These are phyloP conservation scores for Wickerhamomyces subpelliculosus DNA, from an alignment of 805 yeast genomes.

Conservation along the genomic window DNA sequence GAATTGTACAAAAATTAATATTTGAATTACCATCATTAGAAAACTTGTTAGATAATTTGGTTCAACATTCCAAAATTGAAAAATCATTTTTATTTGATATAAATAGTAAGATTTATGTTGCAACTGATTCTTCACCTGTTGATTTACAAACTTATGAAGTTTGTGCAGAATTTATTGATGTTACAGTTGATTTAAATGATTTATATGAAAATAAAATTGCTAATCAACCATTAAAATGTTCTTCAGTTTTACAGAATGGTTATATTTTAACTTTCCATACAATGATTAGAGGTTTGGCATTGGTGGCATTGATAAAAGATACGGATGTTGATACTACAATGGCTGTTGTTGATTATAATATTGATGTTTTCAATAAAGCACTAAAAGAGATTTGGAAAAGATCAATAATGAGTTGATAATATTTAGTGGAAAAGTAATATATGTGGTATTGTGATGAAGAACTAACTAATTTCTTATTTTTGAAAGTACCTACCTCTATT, in stretches of 20 bases:
- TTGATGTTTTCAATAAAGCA: slow-evolving; percentile 70
- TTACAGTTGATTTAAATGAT: slow-evolving; percentile 81
- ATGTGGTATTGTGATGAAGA: too few relatives aligned
- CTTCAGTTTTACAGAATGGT: slow-evolving; percentile 76
- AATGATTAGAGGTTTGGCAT: slow-evolving; percentile 88
- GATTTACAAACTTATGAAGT: slow-evolving; percentile 94
- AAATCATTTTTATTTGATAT: slow-evolving; percentile 91
- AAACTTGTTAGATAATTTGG: slow-evolving; percentile 79
- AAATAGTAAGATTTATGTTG: slow-evolving; percentile 87
- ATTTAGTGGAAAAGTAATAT: background rate
- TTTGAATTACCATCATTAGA: slow-evolving; percentile 86
- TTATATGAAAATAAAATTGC: slow-evolving; percentile 37
- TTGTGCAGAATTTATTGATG: slow-evolving; percentile 95
- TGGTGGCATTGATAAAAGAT: slow-evolving; percentile 74
- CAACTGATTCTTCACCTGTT: slow-evolving; percentile 93
- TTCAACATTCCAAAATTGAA: slow-evolving; percentile 85
- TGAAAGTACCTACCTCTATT: too few relatives aligned
- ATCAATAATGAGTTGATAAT: slow-evolving; percentile 12
- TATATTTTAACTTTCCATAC: slow-evolving; percentile 78
- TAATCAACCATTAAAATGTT: slow-evolving; percentile 47
- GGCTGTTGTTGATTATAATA: slow-evolving; percentile 83
- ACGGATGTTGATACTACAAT: slow-evolving; percentile 37
- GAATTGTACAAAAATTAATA: slow-evolving; percentile 86
- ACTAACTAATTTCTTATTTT: too few relatives aligned
- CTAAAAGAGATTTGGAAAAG: slow-evolving; percentile 55